Evolutionary conservation across 345 rosid species (phyloP).

Genomic region (Hibiscus tridactylites): DNA sequence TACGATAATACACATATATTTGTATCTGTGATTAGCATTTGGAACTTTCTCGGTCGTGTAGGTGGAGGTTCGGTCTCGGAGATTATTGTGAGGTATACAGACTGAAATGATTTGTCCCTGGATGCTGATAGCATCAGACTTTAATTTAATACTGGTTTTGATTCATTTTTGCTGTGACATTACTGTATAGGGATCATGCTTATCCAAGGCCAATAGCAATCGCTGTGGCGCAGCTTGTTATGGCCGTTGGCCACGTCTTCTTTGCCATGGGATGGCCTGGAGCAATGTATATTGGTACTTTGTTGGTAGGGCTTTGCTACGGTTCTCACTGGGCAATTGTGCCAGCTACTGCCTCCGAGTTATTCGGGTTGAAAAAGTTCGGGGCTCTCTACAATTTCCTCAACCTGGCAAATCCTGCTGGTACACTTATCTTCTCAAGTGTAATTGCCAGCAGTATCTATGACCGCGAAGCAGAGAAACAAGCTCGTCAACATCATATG

Average conservation of each 20-base stretch:
- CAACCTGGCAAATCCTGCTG: constrained; percentile 88
- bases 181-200: constrained; percentile 56
- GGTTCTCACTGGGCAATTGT: constrained; percentile 98
- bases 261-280: constrained; percentile 92
- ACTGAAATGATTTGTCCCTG: background rate
- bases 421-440: constrained; percentile 86
- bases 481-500: constrained; percentile 36
- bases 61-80: constrained; percentile 95
- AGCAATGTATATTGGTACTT: constrained; percentile 74
- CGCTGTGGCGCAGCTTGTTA: constrained; percentile 74
- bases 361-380: constrained; percentile 88
- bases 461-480: constrained; percentile 83
- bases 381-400: constrained; percentile 94
- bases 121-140: background rate
- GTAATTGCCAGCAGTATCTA: constrained; percentile 80
- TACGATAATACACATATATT: constrained; percentile 77
- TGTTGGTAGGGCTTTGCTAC: constrained; percentile 81
- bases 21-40: constrained; percentile 91
- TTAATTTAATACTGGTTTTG: background rate
- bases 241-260: constrained; percentile 85
- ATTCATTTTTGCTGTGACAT: background rate
- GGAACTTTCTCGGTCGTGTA: constrained; percentile 89
- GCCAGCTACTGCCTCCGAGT: constrained; percentile 94
- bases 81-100: constrained; percentile 62
- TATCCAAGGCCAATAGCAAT: constrained; percentile 80